A percentile compares a stretch with the other conserved stretches of the same genome.
Evolutionary conservation across 2,329 filamentous ascomycete genomes (phyloP).

Genomic region (Fusarium acutatum): DNA sequence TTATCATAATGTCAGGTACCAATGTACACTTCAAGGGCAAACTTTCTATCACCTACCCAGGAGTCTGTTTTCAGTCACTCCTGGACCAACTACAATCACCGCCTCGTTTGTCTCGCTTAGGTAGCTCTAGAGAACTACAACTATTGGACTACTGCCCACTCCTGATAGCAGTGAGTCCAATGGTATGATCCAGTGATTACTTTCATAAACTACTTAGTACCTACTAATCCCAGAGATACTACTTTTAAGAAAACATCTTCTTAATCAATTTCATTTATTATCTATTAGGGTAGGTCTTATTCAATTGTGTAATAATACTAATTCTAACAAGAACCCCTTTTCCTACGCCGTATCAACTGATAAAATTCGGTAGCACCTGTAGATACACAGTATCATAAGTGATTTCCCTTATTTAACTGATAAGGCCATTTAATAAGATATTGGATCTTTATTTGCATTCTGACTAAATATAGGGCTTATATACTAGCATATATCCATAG

Average conservation of each 20-base stretch:
- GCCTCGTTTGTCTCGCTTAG: background rate
- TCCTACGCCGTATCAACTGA: no score
- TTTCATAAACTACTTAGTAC: background rate
- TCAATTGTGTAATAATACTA: no score
- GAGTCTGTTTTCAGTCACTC: fast-evolving
- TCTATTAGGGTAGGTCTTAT: no score
- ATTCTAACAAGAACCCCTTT: no score
- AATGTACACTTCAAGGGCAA: fast-evolving
- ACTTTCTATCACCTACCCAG: background rate
- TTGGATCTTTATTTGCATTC: no score
- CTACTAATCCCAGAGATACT: background rate
- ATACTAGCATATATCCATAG: no score
- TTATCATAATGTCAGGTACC: fast-evolving
- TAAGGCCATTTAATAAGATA: no score
- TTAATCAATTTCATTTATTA: no score
- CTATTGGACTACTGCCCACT: fast-evolving
- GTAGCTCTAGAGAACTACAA: background rate
- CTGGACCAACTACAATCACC: fast-evolving
- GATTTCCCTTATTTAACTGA: no score
- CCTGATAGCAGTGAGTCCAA: background rate
- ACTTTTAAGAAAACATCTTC: background rate
- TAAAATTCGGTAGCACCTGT: no score
- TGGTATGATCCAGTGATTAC: background rate
- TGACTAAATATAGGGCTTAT: no score
- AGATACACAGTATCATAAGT: no score